Conservation (phyloP, 2,329 filamentous ascomycete genomes). For the Alternaria panax region DNA sequence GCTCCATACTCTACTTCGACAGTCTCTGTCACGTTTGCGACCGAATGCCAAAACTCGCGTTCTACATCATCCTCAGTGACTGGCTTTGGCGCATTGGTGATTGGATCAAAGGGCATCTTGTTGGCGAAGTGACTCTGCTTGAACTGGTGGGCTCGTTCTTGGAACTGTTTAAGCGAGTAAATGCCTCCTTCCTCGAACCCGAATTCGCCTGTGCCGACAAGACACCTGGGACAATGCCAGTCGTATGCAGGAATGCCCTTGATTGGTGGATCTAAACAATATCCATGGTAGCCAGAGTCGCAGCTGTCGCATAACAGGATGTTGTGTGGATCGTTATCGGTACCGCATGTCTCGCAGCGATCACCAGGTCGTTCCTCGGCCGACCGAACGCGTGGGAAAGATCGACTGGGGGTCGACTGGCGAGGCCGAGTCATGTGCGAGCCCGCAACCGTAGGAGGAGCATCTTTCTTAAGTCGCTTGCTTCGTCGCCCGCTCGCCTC, state of each 20-base stretch:
- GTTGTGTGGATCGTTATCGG: constrained; percentile 73
- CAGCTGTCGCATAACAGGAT: constrained; percentile 90
- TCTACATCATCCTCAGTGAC: constrained; percentile 96
- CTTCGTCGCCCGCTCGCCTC: constrained; percentile 71
- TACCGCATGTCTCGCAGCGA: constrained; percentile 86
- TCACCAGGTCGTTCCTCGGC: constrained; percentile 64
- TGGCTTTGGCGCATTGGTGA: constrained; percentile 78
- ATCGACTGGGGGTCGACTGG: constrained; percentile 73
- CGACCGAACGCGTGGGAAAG: constrained; percentile 62
- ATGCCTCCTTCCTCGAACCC: constrained; percentile 96
- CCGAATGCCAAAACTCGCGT: constrained; percentile 93
- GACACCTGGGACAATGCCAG: constrained; percentile 94
- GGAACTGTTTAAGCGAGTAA: constrained; percentile 94
- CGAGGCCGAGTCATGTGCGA: constrained; percentile 97
- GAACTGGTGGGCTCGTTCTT: constrained; percentile 94
- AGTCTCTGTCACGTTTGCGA: constrained; percentile 91
- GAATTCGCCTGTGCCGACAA: constrained; percentile 95
- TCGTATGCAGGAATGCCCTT: constrained; percentile 80
- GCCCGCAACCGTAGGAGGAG: constrained; percentile 83
- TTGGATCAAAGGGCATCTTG: constrained; percentile 86
- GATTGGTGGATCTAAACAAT: constrained; percentile 86
- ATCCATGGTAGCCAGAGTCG: constrained; percentile 85
- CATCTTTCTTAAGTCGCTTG: constrained; percentile 87
- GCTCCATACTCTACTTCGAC: constrained; percentile 98
- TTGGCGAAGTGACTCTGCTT: constrained; percentile 92